Evolutionary conservation across 1,284 basidiomycete genomes (phyloP).

Genomic region (Microbotryum intermedium): DNA sequence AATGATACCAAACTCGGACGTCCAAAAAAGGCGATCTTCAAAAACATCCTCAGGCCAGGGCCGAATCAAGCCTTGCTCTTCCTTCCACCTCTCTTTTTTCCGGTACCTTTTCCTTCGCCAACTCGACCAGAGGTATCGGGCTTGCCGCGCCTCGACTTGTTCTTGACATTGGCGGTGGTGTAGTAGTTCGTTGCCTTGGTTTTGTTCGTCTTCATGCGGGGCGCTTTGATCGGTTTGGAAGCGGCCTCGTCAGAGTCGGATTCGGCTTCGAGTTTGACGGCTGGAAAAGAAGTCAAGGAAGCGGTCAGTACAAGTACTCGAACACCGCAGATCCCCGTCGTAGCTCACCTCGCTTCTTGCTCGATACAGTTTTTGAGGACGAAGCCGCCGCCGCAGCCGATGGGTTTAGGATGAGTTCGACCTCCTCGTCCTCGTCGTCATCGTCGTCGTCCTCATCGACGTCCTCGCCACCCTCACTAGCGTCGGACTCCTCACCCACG

Average conservation of each 20-base stretch:
- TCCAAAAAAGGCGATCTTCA: too few species aligned
- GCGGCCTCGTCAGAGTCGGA: constrained; percentile 12
- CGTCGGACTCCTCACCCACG: constrained; percentile 15
- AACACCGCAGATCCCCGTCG: too few species aligned
- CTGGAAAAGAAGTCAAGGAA: background rate
- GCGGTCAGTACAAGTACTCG: background rate
- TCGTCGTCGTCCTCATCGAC: constrained; percentile 33
- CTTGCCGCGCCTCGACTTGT: background rate
- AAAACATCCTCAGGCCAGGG: too few species aligned
- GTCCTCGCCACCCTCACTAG: constrained; percentile 8
- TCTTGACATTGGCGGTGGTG: constrained; percentile 47
- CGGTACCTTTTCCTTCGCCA: constrained; percentile 7
- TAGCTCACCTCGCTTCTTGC: constrained; percentile 29
- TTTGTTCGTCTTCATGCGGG: constrained; percentile 87
- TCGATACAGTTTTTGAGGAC: constrained; percentile 28
- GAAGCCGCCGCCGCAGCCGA: constrained; percentile 7
- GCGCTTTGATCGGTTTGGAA: constrained; percentile 47
- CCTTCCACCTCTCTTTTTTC: constrained; percentile 2
- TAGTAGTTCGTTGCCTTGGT: constrained; percentile 80
- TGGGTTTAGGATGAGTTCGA: constrained; percentile 12
- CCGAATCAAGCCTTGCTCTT: background rate
- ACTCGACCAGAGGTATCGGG: background rate
- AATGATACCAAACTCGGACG: too few species aligned
- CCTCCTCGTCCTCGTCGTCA: constrained; percentile 24
- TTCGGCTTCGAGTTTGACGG: constrained; percentile 5